phyloP scores from a whole-genome alignment of 2,329 filamentous ascomycete species.

The Paraphoma sp. region DNA sequence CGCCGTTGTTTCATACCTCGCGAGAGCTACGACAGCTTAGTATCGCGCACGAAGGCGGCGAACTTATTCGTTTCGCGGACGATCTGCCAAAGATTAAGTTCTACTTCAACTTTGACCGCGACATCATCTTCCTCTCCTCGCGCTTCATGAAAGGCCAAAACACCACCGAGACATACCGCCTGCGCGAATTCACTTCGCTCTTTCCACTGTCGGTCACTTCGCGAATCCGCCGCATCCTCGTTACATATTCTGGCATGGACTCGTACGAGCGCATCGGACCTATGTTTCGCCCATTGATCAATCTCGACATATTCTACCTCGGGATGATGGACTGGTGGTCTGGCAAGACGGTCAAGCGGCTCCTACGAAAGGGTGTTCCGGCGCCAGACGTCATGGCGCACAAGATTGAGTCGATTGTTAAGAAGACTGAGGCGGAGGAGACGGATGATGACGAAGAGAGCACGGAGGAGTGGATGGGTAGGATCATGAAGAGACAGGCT shows the following conservation, averaged over 20 bases:
- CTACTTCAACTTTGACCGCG: slow-evolving; percentile 16
- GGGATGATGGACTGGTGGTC: slow-evolving; percentile 16
- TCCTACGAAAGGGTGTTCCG: background rate
- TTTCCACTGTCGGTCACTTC: background rate
- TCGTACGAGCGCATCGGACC: slow-evolving; percentile 6
- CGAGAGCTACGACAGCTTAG: slow-evolving; percentile 12
- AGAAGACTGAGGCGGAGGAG: slow-evolving; percentile 13
- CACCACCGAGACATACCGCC: slow-evolving; percentile 13
- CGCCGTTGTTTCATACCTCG: slow-evolving; percentile 12
- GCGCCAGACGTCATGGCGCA: background rate
- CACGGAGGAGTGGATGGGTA: background rate
- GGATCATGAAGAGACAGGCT: background rate
- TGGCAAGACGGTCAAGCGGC: background rate
- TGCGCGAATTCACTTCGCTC: slow-evolving; percentile 2
- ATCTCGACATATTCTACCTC: slow-evolving; percentile 15
- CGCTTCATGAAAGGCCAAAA: slow-evolving; percentile 10
- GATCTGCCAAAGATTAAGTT: background rate
- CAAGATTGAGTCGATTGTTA: background rate
- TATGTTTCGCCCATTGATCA: slow-evolving; percentile 2
- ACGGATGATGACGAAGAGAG: slow-evolving; percentile 17
- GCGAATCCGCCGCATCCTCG: background rate
- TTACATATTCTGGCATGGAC: slow-evolving; percentile 13
- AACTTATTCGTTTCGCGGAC: slow-evolving; percentile 7
- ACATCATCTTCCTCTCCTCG: slow-evolving; percentile 16
- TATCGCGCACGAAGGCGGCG: slow-evolving; percentile 12